Percentiles rank a stretch among this genome's conserved stretches.
Evolutionary conservation across 768 basidiomycete genomes (phyloP).

Genomic region (Cystobasidium onofrii): DNA sequence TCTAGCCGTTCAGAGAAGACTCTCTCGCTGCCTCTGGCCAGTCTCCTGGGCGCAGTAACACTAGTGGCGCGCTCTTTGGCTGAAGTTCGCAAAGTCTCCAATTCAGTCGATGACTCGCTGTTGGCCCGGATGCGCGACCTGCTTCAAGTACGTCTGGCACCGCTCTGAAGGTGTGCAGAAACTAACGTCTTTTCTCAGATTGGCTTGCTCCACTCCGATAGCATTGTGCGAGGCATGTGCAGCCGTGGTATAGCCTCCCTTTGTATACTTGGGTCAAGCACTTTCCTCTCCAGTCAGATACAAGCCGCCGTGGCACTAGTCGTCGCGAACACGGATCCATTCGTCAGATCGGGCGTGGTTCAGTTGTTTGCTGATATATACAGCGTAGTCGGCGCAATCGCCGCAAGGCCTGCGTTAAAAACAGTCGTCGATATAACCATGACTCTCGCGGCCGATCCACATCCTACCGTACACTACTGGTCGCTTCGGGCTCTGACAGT

Average conservation of each 20-base stretch:
- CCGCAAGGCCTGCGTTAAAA: conserved; percentile 85
- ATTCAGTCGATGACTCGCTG: conserved; percentile 31
- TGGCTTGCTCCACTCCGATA: conserved; percentile 69
- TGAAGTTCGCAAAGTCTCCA: conserved; percentile 20
- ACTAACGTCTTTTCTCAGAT: conserved; percentile 51
- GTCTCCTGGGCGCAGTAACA: not conserved
- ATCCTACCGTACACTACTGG: conserved; percentile 93
- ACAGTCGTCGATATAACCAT: conserved; percentile 90
- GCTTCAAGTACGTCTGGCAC: not conserved
- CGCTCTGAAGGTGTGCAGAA: conserved; percentile 31
- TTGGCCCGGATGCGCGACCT: not conserved
- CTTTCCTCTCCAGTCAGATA: conserved; percentile 74
- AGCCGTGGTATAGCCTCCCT: conserved; percentile 85
- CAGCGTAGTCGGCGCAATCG: conserved; percentile 82
- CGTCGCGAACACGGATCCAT: conserved; percentile 85
- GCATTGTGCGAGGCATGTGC: conserved; percentile 63
- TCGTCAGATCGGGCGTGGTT: conserved; percentile 85
- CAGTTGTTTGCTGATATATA: conserved; percentile 87
- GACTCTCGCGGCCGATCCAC: conserved; percentile 90
- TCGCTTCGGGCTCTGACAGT: conserved; percentile 72
- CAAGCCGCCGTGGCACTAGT: conserved; percentile 88
- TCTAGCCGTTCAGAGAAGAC: not conserved
- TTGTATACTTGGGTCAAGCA: conserved; percentile 69
- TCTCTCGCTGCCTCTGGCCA: not conserved
- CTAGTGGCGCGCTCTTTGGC: not conserved